These are phyloP conservation scores for Tylopilus sp. DNA, from an alignment of 768 basidiomycete genomes.

Conservation along the genomic window DNA sequence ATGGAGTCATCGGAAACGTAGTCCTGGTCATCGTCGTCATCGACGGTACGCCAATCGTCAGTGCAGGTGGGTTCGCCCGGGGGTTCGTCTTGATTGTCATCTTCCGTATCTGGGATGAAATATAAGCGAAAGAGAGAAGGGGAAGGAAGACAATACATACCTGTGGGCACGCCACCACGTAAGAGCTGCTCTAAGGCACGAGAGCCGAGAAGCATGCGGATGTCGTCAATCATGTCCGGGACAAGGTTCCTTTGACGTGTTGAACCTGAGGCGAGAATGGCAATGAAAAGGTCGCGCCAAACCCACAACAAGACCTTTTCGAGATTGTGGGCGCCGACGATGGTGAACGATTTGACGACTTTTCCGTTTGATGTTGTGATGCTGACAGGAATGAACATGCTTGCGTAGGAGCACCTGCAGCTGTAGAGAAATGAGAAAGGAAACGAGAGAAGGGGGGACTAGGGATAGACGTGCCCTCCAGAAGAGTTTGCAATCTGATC, in stretches of 20 bases:
- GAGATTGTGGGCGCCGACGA: slow-evolving; percentile 47
- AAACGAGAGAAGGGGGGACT: slow-evolving; percentile 3
- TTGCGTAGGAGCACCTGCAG: slow-evolving; percentile 52
- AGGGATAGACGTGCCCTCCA: slow-evolving; percentile 33
- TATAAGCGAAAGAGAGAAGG: neutral
- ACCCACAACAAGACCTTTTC: slow-evolving; percentile 54
- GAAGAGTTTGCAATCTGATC: slow-evolving; percentile 39
- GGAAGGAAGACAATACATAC: slow-evolving; percentile 31
- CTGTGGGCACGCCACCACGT: slow-evolving; percentile 43
- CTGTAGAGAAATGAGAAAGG: slow-evolving; percentile 31
- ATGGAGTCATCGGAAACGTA: slow-evolving; percentile 24
- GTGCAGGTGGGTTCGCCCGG: neutral
- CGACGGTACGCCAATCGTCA: slow-evolving; percentile 9
- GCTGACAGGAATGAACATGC: slow-evolving; percentile 42
- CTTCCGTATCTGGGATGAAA: slow-evolving; percentile 9
- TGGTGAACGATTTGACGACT: slow-evolving; percentile 44
- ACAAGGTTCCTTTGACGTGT: slow-evolving; percentile 32
- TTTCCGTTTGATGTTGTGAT: slow-evolving; percentile 45
- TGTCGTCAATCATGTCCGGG: slow-evolving; percentile 57
- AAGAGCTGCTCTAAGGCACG: slow-evolving; percentile 48
- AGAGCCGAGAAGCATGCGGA: slow-evolving; percentile 51
- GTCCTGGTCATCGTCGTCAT: slow-evolving; percentile 32
- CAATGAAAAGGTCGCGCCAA: slow-evolving; percentile 66
- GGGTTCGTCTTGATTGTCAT: slow-evolving; percentile 25
- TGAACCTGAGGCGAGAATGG: slow-evolving; percentile 42